A percentile compares a stretch with the other conserved stretches of the same genome.
Evolutionary conservation across 2,329 filamentous ascomycete species (phyloP).

Genomic region (Orbilia javanica): DNA sequence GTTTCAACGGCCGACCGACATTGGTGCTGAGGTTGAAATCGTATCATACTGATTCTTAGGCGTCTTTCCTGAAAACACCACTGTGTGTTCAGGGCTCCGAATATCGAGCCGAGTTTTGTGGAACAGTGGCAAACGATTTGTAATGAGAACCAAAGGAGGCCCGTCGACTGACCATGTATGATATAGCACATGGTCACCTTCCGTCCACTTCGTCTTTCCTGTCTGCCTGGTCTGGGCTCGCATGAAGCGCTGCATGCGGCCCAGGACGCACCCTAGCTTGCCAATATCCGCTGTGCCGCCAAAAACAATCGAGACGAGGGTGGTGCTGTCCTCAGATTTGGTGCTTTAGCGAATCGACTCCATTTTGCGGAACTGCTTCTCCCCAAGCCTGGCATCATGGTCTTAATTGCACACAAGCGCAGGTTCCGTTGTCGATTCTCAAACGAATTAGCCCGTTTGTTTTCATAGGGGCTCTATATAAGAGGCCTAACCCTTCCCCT

Average conservation of each 20-base stretch:
- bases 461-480: background rate
- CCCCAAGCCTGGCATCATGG: conserved; percentile 3
- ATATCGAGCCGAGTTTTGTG: background rate
- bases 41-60: background rate
- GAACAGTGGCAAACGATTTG: background rate
- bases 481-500: background rate
- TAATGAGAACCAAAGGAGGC: background rate
- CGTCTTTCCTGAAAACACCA: background rate
- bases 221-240: conserved; percentile 8
- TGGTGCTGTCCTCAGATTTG: too few relatives aligned
- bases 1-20: background rate
- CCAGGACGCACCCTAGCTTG: background rate
- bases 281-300: conserved; percentile 14
- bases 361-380: too few relatives aligned
- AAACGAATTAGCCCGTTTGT: background rate
- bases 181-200: background rate
- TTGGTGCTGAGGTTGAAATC: background rate
- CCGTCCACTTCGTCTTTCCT: background rate
- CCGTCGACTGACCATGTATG: background rate
- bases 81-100: background rate
- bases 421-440: background rate
- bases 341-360: background rate
- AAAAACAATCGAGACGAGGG: background rate
- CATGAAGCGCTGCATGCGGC: conserved; percentile 9
- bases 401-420: background rate